phyloP scores from a whole-genome alignment of 768 basidiomycete genomes.

The Panus rudis region DNA sequence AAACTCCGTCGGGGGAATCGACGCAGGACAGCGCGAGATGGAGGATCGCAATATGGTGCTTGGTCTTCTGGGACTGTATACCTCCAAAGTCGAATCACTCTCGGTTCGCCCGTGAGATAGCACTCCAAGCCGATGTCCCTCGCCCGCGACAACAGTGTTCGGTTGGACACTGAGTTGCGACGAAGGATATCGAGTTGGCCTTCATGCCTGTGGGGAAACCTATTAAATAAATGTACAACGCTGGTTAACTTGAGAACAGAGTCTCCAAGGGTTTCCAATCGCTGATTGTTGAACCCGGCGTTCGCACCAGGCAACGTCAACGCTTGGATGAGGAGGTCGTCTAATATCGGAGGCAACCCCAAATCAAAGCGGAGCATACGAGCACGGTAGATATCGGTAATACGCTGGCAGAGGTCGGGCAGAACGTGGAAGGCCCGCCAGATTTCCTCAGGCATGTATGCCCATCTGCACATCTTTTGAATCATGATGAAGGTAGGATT shows the following conservation, averaged over 20 bases:
- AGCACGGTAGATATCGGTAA: conserved; percentile 61
- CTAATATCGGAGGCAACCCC: conserved; percentile 51
- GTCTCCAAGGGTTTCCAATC: conserved; percentile 84
- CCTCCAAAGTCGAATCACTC: conserved; percentile 51
- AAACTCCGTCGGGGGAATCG: conserved; percentile 61
- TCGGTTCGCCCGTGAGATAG: conserved; percentile 56
- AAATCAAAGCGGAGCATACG: conserved; percentile 44
- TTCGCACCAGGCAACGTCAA: conserved; percentile 64
- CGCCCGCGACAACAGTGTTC: conserved; percentile 60
- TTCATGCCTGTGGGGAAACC: conserved; percentile 72
- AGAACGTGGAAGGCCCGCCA: conserved; percentile 48
- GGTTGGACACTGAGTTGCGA: conserved; percentile 60
- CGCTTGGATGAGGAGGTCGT: conserved; percentile 60
- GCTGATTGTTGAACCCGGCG: conserved; percentile 72
- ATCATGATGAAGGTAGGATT: conserved; percentile 29
- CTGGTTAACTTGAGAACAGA: conserved; percentile 71
- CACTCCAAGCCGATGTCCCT: conserved; percentile 54
- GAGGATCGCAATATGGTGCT: conserved; percentile 23
- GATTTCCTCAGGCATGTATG: conserved; percentile 45
- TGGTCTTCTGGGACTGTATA: conserved; percentile 36
- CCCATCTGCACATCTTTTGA: conserved; percentile 42
- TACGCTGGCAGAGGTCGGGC: conserved; percentile 59
- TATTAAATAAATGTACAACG: conserved; percentile 71
- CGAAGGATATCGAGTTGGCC: conserved; percentile 71
- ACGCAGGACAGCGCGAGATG: conserved; percentile 32